These are phyloP conservation scores for Penicillium sp. DNA, from an alignment of 2,329 filamentous ascomycete genomes.

Conservation along the genomic window DNA sequence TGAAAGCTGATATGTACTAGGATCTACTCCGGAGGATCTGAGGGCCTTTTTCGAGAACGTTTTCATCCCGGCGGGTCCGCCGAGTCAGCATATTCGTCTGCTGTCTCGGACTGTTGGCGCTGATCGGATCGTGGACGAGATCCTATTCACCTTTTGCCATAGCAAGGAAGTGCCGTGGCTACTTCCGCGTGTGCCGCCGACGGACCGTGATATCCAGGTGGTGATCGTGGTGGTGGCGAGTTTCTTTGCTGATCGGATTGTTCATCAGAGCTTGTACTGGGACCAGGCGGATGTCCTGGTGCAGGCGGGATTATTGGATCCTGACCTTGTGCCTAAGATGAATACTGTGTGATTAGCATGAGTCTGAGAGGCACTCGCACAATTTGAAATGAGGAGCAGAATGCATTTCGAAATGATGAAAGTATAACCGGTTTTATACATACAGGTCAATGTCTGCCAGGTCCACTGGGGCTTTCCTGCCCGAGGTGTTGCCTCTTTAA, in stretches of 20 bases:
- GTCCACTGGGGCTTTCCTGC: no score
- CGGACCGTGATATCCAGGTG: conserved; percentile 56
- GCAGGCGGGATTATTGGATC: conserved; percentile 60
- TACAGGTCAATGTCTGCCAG: no score
- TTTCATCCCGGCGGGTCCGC: conserved; percentile 54
- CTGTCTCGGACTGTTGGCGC: conserved; percentile 58
- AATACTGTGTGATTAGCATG: conserved; percentile 12
- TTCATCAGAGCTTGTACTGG: conserved; percentile 62
- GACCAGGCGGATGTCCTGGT: conserved; percentile 64
- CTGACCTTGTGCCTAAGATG: conserved; percentile 51
- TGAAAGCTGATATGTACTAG: conserved; percentile 14
- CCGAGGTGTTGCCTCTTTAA: no score
- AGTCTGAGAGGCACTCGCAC: no score
- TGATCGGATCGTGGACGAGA: conserved; percentile 61
- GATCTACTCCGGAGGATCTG: conserved; percentile 28
- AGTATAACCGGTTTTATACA: not conserved
- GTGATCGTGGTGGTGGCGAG: conserved; percentile 55
- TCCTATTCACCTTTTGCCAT: conserved; percentile 58
- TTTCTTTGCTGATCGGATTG: conserved; percentile 33
- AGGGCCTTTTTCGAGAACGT: conserved; percentile 55
- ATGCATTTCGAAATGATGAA: not conserved
- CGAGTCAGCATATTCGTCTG: conserved; percentile 52
- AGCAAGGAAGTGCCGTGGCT: conserved; percentile 58
- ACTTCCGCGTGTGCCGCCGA: conserved; percentile 56
- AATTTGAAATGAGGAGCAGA: not conserved